phyloP scores from a whole-genome alignment of 1,284 basidiomycete genomes.

The Golubevia pallescens region DNA sequence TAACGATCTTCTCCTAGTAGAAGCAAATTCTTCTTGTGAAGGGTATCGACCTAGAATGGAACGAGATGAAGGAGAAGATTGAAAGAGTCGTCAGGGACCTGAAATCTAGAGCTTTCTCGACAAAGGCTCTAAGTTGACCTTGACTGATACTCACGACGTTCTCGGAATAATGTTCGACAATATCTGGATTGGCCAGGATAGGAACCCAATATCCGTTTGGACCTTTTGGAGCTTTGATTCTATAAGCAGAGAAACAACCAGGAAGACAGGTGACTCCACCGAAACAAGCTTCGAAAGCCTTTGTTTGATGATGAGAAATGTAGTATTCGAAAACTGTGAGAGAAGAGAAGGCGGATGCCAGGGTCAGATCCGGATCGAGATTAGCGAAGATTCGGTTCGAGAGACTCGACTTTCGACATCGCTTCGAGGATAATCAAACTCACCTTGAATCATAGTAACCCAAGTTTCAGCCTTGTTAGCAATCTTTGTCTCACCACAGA shows the following conservation, averaged over 20 bases:
- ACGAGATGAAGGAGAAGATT: no score
- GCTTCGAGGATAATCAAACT: background rate
- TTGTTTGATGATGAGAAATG: constrained; percentile 93
- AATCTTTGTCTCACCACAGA: constrained; percentile 68
- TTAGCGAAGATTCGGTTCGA: no score
- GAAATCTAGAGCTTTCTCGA: no score
- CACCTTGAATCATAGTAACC: constrained; percentile 68
- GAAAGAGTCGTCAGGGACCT: no score
- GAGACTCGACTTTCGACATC: background rate
- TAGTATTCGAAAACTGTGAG: constrained; percentile 87
- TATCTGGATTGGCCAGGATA: constrained; percentile 66
- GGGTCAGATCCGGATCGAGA: no score
- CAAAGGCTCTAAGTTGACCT: no score
- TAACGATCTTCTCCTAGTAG: constrained; percentile 67
- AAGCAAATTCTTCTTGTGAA: constrained; percentile 67
- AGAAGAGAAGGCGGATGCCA: no score
- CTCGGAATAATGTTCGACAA: constrained; percentile 67
- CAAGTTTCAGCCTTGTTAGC: constrained; percentile 67
- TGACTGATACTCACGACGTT: constrained; percentile 59
- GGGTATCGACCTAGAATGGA: constrained; percentile 61
- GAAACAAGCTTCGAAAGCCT: constrained; percentile 66
- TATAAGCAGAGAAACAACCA: constrained; percentile 67
- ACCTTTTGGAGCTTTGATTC: constrained; percentile 67
- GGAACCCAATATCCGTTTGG: constrained; percentile 67
- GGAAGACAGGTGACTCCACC: constrained; percentile 67